These are phyloP conservation scores for Leptographium lundbergii DNA, from an alignment of 2,329 filamentous ascomycete species.

Conservation along the genomic window DNA sequence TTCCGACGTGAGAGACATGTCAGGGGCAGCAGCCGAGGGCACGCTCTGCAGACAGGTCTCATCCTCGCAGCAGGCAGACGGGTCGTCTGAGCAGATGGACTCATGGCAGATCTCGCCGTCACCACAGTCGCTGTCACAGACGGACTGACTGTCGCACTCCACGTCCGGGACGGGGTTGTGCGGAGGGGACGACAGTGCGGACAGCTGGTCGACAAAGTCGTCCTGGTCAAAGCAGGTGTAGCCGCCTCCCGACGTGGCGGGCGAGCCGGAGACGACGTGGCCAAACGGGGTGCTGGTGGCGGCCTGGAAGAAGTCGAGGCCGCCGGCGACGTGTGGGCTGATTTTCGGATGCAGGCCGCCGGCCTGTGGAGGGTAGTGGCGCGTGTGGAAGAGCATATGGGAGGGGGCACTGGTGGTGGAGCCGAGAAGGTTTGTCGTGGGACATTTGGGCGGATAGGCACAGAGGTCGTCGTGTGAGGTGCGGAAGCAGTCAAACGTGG, in stretches of 20 bases:
- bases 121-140: conserved; percentile 13
- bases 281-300: neutral
- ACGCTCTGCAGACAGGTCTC: conserved; percentile 8
- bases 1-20: conserved; percentile 1
- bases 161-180: neutral
- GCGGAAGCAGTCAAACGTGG: conserved; percentile 6
- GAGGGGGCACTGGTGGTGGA: neutral
- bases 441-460: conserved; percentile 9
- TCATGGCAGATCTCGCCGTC: conserved; percentile 11
- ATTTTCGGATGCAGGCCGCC: neutral
- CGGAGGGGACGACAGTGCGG: conserved; percentile 7
- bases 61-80: conserved; percentile 12
- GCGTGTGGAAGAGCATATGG: conserved; percentile 11
- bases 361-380: conserved; percentile 5
- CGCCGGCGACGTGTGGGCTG: neutral
- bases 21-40: neutral
- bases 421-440: conserved; percentile 3
- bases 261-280: neutral
- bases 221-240: neutral
- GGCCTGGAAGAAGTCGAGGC: neutral
- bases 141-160: conserved; percentile 6
- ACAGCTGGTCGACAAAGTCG: conserved; percentile 9
- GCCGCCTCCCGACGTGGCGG: neutral
- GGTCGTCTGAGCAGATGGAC: conserved; percentile 10
- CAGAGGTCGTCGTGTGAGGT: conserved; percentile 12